Conservation (phyloP, 1,139 yeast genomes). For the Wickerhamomyces sp. region DNA sequence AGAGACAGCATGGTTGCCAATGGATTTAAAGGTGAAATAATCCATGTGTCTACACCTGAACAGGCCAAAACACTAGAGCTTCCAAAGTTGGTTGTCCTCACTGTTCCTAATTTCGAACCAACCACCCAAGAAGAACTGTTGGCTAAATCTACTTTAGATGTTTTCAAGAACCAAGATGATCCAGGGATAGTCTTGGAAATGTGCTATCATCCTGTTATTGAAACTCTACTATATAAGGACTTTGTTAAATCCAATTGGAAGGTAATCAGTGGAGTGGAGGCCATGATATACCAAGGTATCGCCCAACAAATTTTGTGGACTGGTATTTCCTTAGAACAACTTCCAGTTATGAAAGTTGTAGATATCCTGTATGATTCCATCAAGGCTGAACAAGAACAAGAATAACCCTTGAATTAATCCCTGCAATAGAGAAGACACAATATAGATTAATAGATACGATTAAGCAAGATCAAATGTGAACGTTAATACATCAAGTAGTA, state of each 20-base stretch:
- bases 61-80: slow-evolving; percentile 11
- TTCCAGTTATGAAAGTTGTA: slow-evolving; percentile 15
- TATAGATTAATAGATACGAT: too few species aligned
- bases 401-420: too few species aligned
- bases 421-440: too few species aligned
- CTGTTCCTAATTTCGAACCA: slow-evolving; percentile 22
- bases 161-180: slow-evolving; percentile 11
- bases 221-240: slow-evolving; percentile 14
- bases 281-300: slow-evolving; percentile 23
- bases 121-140: slow-evolving; percentile 9
- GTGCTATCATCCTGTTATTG: slow-evolving; percentile 22
- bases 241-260: slow-evolving; percentile 14
- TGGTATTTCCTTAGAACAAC: slow-evolving; percentile 13
- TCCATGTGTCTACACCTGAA: slow-evolving; percentile 17
- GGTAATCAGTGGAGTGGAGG: slow-evolving; percentile 21
- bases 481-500: too few species aligned
- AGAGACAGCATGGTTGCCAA: slow-evolving; percentile 14
- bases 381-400: background rate
- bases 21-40: slow-evolving; percentile 21
- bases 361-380: slow-evolving; percentile 1
- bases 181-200: slow-evolving; percentile 22
- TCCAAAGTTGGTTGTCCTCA: slow-evolving; percentile 17
- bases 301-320: slow-evolving; percentile 23
- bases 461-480: too few species aligned
- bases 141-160: slow-evolving; percentile 19